phyloP scores from a whole-genome alignment of 1,139 yeast species.

The Candida albicans region DNA sequence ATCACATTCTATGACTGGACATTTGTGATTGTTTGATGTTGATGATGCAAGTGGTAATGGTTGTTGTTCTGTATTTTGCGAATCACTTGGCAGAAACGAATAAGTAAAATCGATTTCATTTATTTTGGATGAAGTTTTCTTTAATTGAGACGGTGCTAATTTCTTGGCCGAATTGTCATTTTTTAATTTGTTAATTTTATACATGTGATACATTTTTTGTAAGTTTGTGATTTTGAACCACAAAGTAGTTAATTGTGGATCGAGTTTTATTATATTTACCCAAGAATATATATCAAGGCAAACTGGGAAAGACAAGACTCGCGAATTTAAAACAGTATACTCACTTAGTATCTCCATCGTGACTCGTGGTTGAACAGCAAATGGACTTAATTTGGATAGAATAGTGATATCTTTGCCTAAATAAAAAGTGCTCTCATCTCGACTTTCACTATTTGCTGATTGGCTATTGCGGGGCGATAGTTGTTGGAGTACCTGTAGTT shows the following conservation, averaged over 20 bases:
- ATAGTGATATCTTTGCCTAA: conserved; percentile 12
- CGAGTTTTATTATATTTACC: conserved; percentile 41
- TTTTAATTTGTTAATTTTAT: conserved; percentile 28
- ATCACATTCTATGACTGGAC: conserved; percentile 47
- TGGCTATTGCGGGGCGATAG: conserved; percentile 18
- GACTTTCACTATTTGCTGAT: background rate
- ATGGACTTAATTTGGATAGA: conserved; percentile 19
- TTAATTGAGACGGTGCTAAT: conserved; percentile 3
- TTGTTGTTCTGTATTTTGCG: background rate
- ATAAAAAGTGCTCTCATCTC: conserved; percentile 2
- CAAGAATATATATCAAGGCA: conserved; percentile 30
- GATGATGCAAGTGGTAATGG: conserved; percentile 4
- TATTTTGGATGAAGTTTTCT: conserved; percentile 10
- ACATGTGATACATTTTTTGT: conserved; percentile 42
- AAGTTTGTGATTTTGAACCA: conserved; percentile 45
- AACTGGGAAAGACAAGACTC: conserved; percentile 1
- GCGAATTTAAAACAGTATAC: conserved; percentile 4
- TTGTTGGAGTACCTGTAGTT: conserved; percentile 30
- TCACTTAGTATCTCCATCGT: conserved; percentile 23
- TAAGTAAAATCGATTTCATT: conserved; percentile 31
- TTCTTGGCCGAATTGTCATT: background rate
- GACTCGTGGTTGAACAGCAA: conserved; percentile 15
- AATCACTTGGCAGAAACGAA: conserved; percentile 12
- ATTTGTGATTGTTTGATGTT: conserved; percentile 18
- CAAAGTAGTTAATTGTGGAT: conserved; percentile 42